Base-by-base conservation (phyloP, 257 asterid species). In the Solanum rostratum region DNA sequence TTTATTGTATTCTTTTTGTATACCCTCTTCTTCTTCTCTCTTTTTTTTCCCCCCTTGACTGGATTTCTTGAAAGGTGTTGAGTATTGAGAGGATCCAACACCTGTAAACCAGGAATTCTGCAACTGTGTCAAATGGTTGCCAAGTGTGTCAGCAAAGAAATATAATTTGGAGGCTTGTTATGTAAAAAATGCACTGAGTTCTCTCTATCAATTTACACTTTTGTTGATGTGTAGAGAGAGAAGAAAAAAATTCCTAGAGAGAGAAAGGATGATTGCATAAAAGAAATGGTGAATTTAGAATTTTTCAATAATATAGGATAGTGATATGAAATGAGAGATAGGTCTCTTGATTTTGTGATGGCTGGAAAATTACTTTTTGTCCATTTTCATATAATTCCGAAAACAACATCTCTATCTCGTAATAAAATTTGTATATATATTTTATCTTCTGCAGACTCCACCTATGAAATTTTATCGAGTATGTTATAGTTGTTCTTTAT, bases 81-180 rank as follows among this genome's bases (percentile, higher is more conserved):
- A 76, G 82, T 27, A 76, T 76, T 27, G 82, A 76, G 82, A 76
- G 63, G 82, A 76, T 76, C 82, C 45, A 76, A 76, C 82, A 76
- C 45, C 62, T 49, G 82, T 76, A 76, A 76, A 76, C 24, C 27
- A 76, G 62, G 62, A 49, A 57, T 49, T 24, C 10, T 46, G 82
- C 57, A 76, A 49, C 81, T 76, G 62, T 76, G 7, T 76, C 60
- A 76, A 46, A 8, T 24, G 15, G 29, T 76, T 76, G 82, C 82
- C 82, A 76, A 29, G 82, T 76, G 82, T 76, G 46, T 74, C 41
- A 13, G 46, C 22, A 73, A 22, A 71, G 12, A n/a, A 27, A 22
- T 3, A 45, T 22, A 22, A 0, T 13, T n/a, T 20, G 16, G 68
- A 8, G 68, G 54, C 27, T 70, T 39, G 29, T 19, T 19, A 19